A percentile compares a stretch with the other conserved stretches of the same genome.
Evolutionary conservation across 257 asterid species (phyloP).

Genomic region (Eustoma russellianum): DNA sequence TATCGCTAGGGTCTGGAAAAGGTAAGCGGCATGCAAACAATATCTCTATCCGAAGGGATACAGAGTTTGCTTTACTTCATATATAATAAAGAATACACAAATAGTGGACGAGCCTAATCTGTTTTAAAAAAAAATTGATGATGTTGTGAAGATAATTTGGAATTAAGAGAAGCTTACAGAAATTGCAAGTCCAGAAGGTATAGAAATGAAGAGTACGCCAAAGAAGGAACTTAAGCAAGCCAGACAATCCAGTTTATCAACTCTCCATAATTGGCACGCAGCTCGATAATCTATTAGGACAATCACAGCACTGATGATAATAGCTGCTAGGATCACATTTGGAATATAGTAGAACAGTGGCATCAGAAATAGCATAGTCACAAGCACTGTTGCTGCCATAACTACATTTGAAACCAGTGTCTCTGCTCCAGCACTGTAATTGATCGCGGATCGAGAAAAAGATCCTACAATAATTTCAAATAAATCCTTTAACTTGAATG

Average conservation of each 20-base stretch:
- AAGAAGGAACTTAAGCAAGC: conserved; percentile 79
- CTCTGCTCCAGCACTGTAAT: conserved; percentile 85
- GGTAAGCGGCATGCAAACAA: too few relatives aligned
- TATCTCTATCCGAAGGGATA: too few relatives aligned
- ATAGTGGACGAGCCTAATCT: too few relatives aligned
- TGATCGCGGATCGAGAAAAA: conserved; percentile 92
- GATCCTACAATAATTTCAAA: conserved; percentile 41
- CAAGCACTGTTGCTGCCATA: conserved; percentile 73
- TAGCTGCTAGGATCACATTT: conserved; percentile 71
- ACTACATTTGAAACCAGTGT: conserved; percentile 73
- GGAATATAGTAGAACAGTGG: conserved; percentile 90
- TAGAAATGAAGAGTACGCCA: conserved; percentile 94
- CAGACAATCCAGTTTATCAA: conserved; percentile 82
- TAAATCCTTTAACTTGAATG: too few relatives aligned
- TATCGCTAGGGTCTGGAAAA: too few relatives aligned
- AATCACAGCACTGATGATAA: conserved; percentile 81
- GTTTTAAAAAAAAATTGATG: too few relatives aligned
- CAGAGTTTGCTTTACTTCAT: too few relatives aligned
- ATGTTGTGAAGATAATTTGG: neutral
- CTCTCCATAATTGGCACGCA: conserved; percentile 71
- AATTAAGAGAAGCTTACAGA: conserved; percentile 49
- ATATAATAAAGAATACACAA: too few relatives aligned
- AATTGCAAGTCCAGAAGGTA: conserved; percentile 85
- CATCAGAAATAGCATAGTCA: conserved; percentile 80
- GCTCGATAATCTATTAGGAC: conserved; percentile 79